These are phyloP conservation scores for Tolypocladium ovalisporum DNA, from an alignment of 2,329 filamentous ascomycete species.

Conservation along the genomic window DNA sequence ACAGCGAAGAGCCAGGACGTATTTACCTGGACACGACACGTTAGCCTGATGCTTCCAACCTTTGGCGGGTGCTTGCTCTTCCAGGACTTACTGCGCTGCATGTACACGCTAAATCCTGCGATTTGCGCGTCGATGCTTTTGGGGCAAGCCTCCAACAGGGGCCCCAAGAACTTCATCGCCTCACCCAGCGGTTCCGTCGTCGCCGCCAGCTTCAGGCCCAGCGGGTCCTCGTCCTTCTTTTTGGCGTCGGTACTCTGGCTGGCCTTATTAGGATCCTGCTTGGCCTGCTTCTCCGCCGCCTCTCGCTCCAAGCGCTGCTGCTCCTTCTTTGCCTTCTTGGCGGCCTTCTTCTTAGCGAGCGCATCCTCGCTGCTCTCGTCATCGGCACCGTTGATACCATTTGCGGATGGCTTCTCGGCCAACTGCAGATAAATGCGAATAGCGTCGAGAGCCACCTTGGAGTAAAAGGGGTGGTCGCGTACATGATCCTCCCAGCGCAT, in stretches of 20 bases:
- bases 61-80: background rate
- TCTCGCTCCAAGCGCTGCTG: conserved; percentile 54
- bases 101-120: conserved; percentile 81
- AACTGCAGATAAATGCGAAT: conserved; percentile 71
- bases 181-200: conserved; percentile 77
- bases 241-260: conserved; percentile 56
- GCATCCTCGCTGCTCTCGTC: conserved; percentile 43
- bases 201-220: conserved; percentile 67
- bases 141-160: conserved; percentile 72
- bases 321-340: conserved; percentile 84
- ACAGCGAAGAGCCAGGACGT: conserved; percentile 76
- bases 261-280: conserved; percentile 75
- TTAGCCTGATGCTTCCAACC: background rate
- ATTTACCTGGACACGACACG: conserved; percentile 54
- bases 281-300: conserved; percentile 66
- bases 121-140: conserved; percentile 73
- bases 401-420: conserved; percentile 60
- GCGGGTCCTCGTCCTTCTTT: conserved; percentile 85
- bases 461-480: conserved; percentile 88
- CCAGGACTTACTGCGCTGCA: conserved; percentile 60
- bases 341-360: conserved; percentile 71
- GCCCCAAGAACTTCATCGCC: conserved; percentile 75
- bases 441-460: conserved; percentile 70
- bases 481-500: conserved; percentile 89
- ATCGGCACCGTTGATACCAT: conserved; percentile 48